A percentile compares a stretch with the other conserved stretches of the same genome.
These are phyloP conservation scores for Phytophthora hibernalis DNA, from an alignment of 352 stramenopile species.

Conservation along the genomic window DNA sequence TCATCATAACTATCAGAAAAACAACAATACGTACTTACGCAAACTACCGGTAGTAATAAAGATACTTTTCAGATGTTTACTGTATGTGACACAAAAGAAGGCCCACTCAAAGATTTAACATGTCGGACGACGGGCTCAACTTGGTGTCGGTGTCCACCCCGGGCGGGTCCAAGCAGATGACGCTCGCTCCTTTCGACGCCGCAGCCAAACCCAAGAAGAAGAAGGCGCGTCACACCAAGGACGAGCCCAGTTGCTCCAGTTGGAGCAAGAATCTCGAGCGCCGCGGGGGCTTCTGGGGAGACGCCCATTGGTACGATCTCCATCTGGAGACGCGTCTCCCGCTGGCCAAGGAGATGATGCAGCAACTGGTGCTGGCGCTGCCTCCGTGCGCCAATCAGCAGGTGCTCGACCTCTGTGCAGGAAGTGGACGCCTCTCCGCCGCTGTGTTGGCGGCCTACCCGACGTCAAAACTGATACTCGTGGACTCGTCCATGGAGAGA, in stretches of 20 bases:
- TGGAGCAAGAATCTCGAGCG: slow-evolving; percentile 72
- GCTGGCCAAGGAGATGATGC: slow-evolving; percentile 64
- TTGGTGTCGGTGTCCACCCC: slow-evolving; percentile 22
- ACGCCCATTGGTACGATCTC: slow-evolving; percentile 84
- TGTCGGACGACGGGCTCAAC: background rate
- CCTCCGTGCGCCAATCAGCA: slow-evolving; percentile 64
- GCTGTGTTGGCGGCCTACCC: slow-evolving; percentile 72
- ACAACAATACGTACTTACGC: slow-evolving; percentile 6
- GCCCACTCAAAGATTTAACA: too few relatives aligned
- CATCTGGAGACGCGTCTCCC: slow-evolving; percentile 66
- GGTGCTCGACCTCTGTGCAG: slow-evolving; percentile 74
- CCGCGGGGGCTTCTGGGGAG: slow-evolving; percentile 74
- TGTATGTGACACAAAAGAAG: too few relatives aligned
- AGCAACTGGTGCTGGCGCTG: slow-evolving; percentile 65
- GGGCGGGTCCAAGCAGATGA: slow-evolving; percentile 19
- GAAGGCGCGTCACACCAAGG: slow-evolving; percentile 12
- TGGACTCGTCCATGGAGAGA: slow-evolving; percentile 66
- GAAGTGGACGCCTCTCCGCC: slow-evolving; percentile 62
- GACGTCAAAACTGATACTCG: slow-evolving; percentile 54
- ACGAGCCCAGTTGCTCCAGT: background rate
- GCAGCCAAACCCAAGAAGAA: background rate
- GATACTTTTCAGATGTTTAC: too few relatives aligned
- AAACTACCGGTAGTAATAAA: too few relatives aligned
- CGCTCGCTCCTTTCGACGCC: slow-evolving; percentile 10
- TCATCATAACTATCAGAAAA: slow-evolving; percentile 32